A percentile compares a stretch with the other conserved stretches of the same genome.
Conservation (phyloP, 148 eudicot species). For the Camellia lanceoleosa region DNA sequence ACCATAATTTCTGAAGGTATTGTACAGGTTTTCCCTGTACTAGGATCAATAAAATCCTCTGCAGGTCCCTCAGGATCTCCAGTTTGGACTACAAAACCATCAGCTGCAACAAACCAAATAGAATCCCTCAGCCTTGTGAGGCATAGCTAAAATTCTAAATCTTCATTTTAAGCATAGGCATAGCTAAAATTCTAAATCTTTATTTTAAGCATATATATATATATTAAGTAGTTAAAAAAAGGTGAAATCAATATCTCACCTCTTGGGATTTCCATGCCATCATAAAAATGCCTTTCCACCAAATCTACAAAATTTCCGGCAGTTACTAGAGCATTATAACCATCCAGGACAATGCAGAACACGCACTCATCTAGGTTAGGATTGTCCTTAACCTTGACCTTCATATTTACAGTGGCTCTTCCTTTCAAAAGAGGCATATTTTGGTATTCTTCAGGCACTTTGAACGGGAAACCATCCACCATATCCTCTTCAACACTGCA, state of each 20-base stretch:
- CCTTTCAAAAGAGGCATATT: constrained; percentile 92
- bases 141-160: constrained; percentile 9
- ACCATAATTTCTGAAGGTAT: constrained; percentile 91
- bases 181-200: constrained; percentile 6
- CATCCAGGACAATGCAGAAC: constrained; percentile 90
- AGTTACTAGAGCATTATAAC: constrained; percentile 95
- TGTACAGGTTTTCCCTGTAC: constrained; percentile 93
- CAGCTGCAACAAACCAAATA: constrained; percentile 52
- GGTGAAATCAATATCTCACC: constrained; percentile 34
- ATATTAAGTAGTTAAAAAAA: neutral
- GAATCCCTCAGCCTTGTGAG: neutral
- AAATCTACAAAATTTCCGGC: constrained; percentile 95
- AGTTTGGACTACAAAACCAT: constrained; percentile 99
- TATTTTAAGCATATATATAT: neutral
- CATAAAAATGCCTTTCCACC: constrained; percentile 91
- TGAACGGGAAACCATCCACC: constrained; percentile 95
- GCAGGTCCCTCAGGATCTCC: constrained; percentile 99
- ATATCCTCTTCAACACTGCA: constrained; percentile 99
- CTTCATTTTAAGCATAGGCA: neutral
- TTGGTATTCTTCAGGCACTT: constrained; percentile 92
- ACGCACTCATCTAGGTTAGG: constrained; percentile 79
- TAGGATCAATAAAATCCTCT: constrained; percentile 95
- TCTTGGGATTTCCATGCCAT: constrained; percentile 99
- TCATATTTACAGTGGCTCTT: constrained; percentile 96
- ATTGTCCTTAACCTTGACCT: constrained; percentile 97